These are phyloP conservation scores for Pestalotiopsis sp. DNA, from an alignment of 2,329 filamentous ascomycete species.

Conservation along the genomic window DNA sequence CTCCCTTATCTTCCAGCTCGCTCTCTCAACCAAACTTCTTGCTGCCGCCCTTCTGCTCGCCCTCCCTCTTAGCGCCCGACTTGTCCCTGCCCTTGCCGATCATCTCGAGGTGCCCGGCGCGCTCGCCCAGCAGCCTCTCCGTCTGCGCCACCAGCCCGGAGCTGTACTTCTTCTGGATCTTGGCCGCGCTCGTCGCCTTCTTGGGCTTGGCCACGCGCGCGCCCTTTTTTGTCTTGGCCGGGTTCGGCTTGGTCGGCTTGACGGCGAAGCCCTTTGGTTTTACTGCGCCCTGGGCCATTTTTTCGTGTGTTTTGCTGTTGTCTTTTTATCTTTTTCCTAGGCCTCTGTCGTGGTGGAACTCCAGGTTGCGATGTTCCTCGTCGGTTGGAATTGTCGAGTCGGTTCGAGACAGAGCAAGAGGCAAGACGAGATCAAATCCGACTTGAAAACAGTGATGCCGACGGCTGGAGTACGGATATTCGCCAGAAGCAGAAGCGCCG, in stretches of 20 bases:
- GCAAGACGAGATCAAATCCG: too few relatives aligned
- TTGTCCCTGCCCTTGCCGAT: conserved; percentile 52
- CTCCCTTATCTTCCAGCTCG: not conserved
- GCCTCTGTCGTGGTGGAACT: too few relatives aligned
- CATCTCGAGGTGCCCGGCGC: conserved; percentile 60
- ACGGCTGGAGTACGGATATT: too few relatives aligned
- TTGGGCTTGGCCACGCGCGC: conserved; percentile 29
- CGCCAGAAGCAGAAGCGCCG: too few relatives aligned
- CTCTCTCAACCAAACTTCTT: conserved; percentile 23
- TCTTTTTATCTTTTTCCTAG: not conserved
- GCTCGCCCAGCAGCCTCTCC: conserved; percentile 58
- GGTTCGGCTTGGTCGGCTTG: conserved; percentile 45
- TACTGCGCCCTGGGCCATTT: conserved; percentile 8
- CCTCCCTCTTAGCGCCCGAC: conserved; percentile 29
- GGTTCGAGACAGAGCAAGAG: too few relatives aligned
- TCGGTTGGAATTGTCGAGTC: too few relatives aligned
- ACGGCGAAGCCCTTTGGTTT: not conserved
- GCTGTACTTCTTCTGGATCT: conserved; percentile 55
- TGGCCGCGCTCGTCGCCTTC: conserved; percentile 43
- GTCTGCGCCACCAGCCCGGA: conserved; percentile 55
- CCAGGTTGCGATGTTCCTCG: too few relatives aligned
- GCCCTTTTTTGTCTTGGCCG: conserved; percentile 40
- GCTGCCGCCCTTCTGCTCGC: conserved; percentile 19
- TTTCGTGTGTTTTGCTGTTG: not conserved
- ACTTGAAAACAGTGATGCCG: too few relatives aligned